phyloP scores from a whole-genome alignment of 2,329 filamentous ascomycete genomes.

The Aspergillus pseudotamarii region DNA sequence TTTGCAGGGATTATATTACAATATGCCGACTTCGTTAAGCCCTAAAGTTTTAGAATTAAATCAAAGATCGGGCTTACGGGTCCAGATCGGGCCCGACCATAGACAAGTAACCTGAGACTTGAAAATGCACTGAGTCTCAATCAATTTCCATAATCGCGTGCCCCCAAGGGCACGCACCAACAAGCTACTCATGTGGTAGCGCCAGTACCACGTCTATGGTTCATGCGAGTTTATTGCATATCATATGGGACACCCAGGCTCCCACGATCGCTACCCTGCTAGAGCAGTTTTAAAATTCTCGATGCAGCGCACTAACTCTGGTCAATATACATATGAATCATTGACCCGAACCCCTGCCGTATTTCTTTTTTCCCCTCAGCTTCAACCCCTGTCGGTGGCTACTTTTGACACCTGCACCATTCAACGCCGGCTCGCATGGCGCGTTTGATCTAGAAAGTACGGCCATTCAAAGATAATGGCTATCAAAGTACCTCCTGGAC shows the following conservation, averaged over 20 bases:
- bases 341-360: not conserved
- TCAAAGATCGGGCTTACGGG: not conserved
- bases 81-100: not conserved
- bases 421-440: not conserved
- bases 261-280: not conserved
- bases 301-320: not conserved
- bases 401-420: not conserved
- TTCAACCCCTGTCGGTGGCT: not conserved
- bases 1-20: not conserved
- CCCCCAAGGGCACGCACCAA: not conserved
- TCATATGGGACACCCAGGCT: not conserved
- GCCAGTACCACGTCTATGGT: not conserved
- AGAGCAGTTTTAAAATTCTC: not conserved
- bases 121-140: not conserved
- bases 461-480: conserved; percentile 7
- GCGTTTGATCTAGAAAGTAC: not conserved
- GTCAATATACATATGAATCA: not conserved
- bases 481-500: conserved; percentile 17
- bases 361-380: not conserved
- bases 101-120: not conserved
- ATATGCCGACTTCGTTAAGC: not conserved
- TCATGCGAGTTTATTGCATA: conserved; percentile 1
- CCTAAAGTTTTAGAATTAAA: not conserved
- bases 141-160: not conserved
- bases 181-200: not conserved